Evolutionary conservation across 208 protist genomes (phyloP).

Genomic region (Trypanosoma mega): DNA sequence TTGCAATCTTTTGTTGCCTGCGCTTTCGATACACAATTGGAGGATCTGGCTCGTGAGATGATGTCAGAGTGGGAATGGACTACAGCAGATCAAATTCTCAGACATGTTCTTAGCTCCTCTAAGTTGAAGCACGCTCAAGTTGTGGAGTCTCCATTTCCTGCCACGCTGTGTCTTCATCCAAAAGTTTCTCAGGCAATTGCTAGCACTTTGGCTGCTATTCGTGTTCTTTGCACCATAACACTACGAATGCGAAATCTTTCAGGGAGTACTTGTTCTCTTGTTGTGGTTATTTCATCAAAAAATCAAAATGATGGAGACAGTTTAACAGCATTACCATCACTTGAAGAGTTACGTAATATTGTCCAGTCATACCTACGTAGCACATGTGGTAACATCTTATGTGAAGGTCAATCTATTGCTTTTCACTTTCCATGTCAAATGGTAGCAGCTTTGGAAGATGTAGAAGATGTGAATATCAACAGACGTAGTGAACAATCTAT

Average conservation of each 20-base stretch:
- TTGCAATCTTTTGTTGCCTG: constrained; percentile 61
- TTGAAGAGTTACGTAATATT: constrained; percentile 38
- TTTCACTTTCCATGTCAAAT: constrained; percentile 87
- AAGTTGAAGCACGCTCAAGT: constrained; percentile 34
- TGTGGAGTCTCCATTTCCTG: constrained; percentile 71
- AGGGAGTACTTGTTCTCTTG: constrained; percentile 61
- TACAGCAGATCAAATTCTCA: constrained; percentile 77
- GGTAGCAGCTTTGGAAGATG: constrained; percentile 68
- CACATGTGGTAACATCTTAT: constrained; percentile 52
- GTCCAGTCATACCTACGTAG: constrained; percentile 40
- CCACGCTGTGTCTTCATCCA: constrained; percentile 76
- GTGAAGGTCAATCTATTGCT: constrained; percentile 35
- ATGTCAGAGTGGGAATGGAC: constrained; percentile 90
- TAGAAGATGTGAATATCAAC: constrained; percentile 33
- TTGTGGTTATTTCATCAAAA: constrained; percentile 44
- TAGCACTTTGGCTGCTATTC: constrained; percentile 31
- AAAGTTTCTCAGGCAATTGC: constrained; percentile 60
- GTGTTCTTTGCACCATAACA: constrained; percentile 40
- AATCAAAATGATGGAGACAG: constrained; percentile 21
- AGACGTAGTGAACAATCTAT: constrained; percentile 28
- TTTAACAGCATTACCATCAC: constrained; percentile 39
- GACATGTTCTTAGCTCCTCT: constrained; percentile 50
- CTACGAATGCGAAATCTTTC: constrained; percentile 63
- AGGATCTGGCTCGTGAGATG: constrained; percentile 75
- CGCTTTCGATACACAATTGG: constrained; percentile 48